phyloP scores from a whole-genome alignment of 176 grass and related monocot genomes.

The Paspalum notatum region DNA sequence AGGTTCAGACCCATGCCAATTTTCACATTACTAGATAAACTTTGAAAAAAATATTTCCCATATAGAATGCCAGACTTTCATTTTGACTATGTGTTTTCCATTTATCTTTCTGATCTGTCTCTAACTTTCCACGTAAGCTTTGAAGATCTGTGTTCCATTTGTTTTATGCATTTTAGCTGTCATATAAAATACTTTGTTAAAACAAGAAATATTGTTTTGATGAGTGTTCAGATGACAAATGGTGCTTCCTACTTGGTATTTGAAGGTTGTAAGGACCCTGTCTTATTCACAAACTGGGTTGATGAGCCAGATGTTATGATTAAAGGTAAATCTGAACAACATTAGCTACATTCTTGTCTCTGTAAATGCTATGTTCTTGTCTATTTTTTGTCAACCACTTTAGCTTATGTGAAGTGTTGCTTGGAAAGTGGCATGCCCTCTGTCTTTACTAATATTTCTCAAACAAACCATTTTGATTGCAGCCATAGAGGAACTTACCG shows the following conservation, averaged over 20 bases:
- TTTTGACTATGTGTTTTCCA: slow-evolving; percentile 3
- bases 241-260: slow-evolving; percentile 72
- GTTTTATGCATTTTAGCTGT: slow-evolving; percentile 21
- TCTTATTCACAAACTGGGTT: slow-evolving; percentile 44
- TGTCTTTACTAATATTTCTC: slow-evolving; percentile 9
- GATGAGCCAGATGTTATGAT: slow-evolving; percentile 49
- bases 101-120: slow-evolving; percentile 13
- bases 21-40: slow-evolving; percentile 7
- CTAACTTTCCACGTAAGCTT: background rate
- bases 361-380: slow-evolving; percentile 23
- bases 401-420: slow-evolving; percentile 9
- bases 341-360: background rate
- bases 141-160: slow-evolving; percentile 18
- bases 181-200: slow-evolving; percentile 42
- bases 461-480: slow-evolving; percentile 40
- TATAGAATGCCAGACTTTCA: background rate
- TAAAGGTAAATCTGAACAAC: slow-evolving; percentile 50
- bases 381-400: background rate
- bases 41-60: background rate
- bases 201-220: slow-evolving; percentile 49
- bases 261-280: slow-evolving; percentile 58
- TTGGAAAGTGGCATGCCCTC: background rate
- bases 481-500: slow-evolving; percentile 47
- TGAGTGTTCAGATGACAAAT: slow-evolving; percentile 70
- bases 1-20: slow-evolving; percentile 36